Percentiles rank a stretch among this genome's conserved stretches.
Evolutionary conservation across 2,329 filamentous ascomycete species (phyloP).

Genomic region (Rosellinia necatrix): DNA sequence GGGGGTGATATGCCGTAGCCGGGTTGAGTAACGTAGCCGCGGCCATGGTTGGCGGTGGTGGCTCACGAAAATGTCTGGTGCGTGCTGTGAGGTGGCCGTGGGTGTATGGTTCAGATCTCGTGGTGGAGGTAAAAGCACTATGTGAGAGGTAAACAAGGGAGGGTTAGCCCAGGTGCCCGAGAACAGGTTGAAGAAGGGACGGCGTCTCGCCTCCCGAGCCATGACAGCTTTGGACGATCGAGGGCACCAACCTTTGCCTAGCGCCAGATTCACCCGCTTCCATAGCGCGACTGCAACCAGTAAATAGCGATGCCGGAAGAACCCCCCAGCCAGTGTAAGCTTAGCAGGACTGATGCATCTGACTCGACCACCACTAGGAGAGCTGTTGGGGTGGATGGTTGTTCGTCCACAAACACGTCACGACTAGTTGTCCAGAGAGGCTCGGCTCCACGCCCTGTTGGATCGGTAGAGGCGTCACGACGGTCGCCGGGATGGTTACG

Average conservation of each 20-base stretch:
- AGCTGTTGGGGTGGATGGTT: conserved; percentile 23
- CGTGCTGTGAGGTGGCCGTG: conserved; percentile 34
- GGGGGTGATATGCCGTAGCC: conserved; percentile 39
- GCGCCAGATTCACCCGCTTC: conserved; percentile 44
- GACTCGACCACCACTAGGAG: conserved; percentile 31
- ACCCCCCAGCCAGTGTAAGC: conserved; percentile 38
- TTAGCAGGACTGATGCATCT: conserved; percentile 42
- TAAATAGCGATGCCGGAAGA: conserved; percentile 38
- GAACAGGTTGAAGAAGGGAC: conserved; percentile 8
- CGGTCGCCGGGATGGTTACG: conserved; percentile 22
- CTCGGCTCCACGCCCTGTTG: conserved; percentile 5
- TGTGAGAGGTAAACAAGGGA: conserved; percentile 27
- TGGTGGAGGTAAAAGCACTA: conserved; percentile 41
- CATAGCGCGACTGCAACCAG: conserved; percentile 43
- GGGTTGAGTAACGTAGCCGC: conserved; percentile 42
- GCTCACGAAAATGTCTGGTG: conserved; percentile 34
- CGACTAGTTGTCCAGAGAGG: conserved; percentile 16
- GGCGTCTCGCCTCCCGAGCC: neutral
- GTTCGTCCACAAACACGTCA: conserved; percentile 21
- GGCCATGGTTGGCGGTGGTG: conserved; percentile 38
- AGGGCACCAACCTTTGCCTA: conserved; percentile 43
- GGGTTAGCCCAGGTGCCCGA: conserved; percentile 32
- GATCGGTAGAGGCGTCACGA: conserved; percentile 6
- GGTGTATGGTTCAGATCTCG: conserved; percentile 37
- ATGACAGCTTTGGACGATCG: conserved; percentile 30